A percentile compares a stretch with the other conserved stretches of the same genome.
Conservation (phyloP, 164 flowering plant species). For the Vitis rupestris region DNA sequence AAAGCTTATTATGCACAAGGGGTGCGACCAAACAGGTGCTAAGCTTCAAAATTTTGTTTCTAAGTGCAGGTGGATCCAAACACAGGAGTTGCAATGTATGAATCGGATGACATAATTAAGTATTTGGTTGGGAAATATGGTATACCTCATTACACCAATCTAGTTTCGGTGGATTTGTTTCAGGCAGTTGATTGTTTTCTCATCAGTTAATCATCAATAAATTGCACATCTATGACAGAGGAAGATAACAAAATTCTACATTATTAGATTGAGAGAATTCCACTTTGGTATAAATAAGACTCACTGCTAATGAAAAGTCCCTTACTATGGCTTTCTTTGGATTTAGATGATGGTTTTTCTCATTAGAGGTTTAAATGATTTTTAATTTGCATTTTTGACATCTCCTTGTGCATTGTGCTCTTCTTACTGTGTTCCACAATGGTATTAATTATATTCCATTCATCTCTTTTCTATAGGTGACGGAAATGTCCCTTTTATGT, state of each 20-base stretch:
- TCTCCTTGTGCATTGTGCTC: not conserved
- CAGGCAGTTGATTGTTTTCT: not conserved
- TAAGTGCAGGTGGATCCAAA: constrained; percentile 91
- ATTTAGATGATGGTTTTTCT: too few species aligned
- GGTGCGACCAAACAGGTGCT: not conserved
- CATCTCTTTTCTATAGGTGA: constrained; percentile 55
- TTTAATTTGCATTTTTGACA: too few species aligned
- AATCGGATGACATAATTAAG: constrained; percentile 94
- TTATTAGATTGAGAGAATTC: not conserved
- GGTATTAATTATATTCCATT: not conserved
- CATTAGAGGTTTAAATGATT: too few species aligned
- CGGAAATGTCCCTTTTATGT: constrained; percentile 72
- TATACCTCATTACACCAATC: constrained; percentile 17
- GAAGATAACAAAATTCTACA: not conserved
- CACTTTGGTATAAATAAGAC: too few species aligned
- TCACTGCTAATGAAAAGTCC: too few species aligned
- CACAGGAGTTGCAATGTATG: constrained; percentile 95
- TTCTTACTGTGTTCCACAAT: not conserved
- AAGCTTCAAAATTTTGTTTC: constrained; percentile 8
- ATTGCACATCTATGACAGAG: not conserved
- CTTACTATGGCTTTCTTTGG: too few species aligned
- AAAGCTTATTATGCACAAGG: not conserved
- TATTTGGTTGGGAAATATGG: constrained; percentile 89
- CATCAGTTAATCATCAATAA: not conserved
- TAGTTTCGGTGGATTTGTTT: not conserved